Evolutionary conservation across 2,329 filamentous ascomycete genomes (phyloP), one percentile per base, ranked within the genome.

Genomic region (Monosporascus sp.): DNA sequence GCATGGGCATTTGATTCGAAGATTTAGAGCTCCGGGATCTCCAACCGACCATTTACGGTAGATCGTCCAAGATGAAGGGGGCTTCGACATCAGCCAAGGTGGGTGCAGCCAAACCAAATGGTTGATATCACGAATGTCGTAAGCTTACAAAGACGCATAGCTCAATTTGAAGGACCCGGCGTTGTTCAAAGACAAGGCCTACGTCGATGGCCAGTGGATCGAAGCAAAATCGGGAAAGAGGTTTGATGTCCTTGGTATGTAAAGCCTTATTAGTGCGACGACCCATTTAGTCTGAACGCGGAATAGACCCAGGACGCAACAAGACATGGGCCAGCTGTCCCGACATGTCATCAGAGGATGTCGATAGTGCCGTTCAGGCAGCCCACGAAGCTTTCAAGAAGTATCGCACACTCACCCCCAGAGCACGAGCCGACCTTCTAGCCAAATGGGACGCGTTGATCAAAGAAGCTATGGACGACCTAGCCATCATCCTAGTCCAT

Each of bases 401-500:
- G 20, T 89, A 81, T 70, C 76, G 74, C 54, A 84, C 82, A 57
- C 69, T 78, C 52, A 86, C 79, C 58, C 84, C 86, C 0, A 75
- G 82, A 17, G 74, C 76, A 50, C 78, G 85, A 51, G 84, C 85
- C 2, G 78, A 86, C 60, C 78, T 81, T 68, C 71, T 89, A 9
- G 68, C 85, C 52, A 82, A 82, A 66, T 88, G 85, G 84, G 81
- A 88, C 67, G 67, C 76, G 3, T 73, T 88, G 52, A 86, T 87
- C 58, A 76, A 79, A 7, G 81, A 80, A 50, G 80, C 85, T 59
- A 76, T 73, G 55, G 80, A 85, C 49, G 85, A 88, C 59, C 69
- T 88, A 37, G 82, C 84, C 3, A 78, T 78, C 22, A 81, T 87
- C 52, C 71, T 87, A 3, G 84, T 82, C 0, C 80, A 85, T 58